A percentile compares a stretch with the other conserved stretches of the same genome.
Conservation (phyloP, 495 filamentous ascomycete species). For the Talaromyces nanjingensis region DNA sequence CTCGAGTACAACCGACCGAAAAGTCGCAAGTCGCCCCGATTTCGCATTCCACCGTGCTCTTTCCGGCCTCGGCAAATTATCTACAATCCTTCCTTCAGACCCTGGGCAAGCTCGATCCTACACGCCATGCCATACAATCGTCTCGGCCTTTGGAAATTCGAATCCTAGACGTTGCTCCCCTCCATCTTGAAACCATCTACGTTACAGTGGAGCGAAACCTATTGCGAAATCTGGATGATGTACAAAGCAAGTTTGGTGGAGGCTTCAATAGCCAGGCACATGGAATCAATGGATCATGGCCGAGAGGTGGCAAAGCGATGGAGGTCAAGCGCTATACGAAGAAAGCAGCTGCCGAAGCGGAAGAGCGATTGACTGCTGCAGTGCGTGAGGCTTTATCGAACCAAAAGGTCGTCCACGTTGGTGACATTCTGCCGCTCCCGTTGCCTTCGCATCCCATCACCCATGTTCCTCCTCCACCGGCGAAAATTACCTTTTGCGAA, state of each 20-base stretch:
- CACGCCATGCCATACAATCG: slow-evolving; percentile 44
- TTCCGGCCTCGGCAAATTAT: slow-evolving; percentile 72
- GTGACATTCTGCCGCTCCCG: slow-evolving; percentile 77
- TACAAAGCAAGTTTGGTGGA: slow-evolving; percentile 56
- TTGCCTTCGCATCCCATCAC: slow-evolving; percentile 84
- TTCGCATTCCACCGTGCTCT: slow-evolving; percentile 70
- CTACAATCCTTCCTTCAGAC: slow-evolving; percentile 67
- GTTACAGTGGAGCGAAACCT: slow-evolving; percentile 78
- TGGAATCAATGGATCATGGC: slow-evolving; percentile 32
- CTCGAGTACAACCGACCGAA: slow-evolving; percentile 58
- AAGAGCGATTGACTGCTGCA: slow-evolving; percentile 66
- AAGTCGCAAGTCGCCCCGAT: slow-evolving; percentile 67
- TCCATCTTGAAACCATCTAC: slow-evolving; percentile 75
- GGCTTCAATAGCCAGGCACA: slow-evolving; percentile 38
- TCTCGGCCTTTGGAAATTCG: slow-evolving; percentile 69
- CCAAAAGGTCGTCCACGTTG: slow-evolving; percentile 70
- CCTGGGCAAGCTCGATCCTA: slow-evolving; percentile 53
- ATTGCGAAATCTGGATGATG: slow-evolving; percentile 52
- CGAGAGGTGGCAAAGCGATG: slow-evolving; percentile 27
- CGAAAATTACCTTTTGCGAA: slow-evolving; percentile 56
- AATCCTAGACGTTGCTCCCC: slow-evolving; percentile 70
- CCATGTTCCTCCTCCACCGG: slow-evolving; percentile 73
- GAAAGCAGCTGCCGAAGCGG: slow-evolving; percentile 37
- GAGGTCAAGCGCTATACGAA: slow-evolving; percentile 32
- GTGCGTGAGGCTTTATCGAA: slow-evolving; percentile 65